Base-by-base conservation (phyloP, 2,329 filamentous ascomycete genomes). In the Diaporthe capsici region DNA sequence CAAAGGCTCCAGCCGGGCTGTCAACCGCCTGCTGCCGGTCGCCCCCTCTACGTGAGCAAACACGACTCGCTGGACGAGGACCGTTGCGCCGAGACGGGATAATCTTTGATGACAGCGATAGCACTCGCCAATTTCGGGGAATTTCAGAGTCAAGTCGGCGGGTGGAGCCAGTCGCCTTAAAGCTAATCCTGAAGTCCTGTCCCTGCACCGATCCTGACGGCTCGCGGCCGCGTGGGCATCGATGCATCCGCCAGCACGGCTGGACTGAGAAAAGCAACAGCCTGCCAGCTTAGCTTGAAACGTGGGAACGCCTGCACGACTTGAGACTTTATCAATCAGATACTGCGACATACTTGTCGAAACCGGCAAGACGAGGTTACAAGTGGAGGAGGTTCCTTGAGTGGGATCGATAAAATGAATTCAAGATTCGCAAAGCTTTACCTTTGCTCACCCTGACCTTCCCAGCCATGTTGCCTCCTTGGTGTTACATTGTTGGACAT, bases 1-100 rank as follows among this genome's bases (percentile, higher is more conserved):
- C 75, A 65, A 76, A 72, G 72, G 51, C 73, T 76, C 74, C 76
- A 78, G 74, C 78, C 68, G 78, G 81, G 78, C 80, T 79, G 77
- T 78, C 79, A 78, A 65, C 74, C 61, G n/a, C 68, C 73, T 75
- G 53, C 71, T 60, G 65, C 47, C 67, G 44, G 63, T 57, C 47
- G 42, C 28, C n/a, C 17, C 70, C 37, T 51, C 58, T 42, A 73
- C 55, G 63, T 39, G 39, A 70, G n/a, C 25, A 63, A 28, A 37
- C 42, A 28, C 65, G 57, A 74, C 60, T 74, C 42, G 49, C 44
- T 61, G 57, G 39, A 39, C 71, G 49, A 65, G 28, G 47, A 47
- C 71, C 58, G 58, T 73, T 65, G 49, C 49, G 77, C 77, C 77
- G 73, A 79, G 78, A 75, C 61, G 28, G 60, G 67, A 67, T 65